Conservation (phyloP, 2,329 filamentous ascomycete species). For the Coniella lustricola region DNA sequence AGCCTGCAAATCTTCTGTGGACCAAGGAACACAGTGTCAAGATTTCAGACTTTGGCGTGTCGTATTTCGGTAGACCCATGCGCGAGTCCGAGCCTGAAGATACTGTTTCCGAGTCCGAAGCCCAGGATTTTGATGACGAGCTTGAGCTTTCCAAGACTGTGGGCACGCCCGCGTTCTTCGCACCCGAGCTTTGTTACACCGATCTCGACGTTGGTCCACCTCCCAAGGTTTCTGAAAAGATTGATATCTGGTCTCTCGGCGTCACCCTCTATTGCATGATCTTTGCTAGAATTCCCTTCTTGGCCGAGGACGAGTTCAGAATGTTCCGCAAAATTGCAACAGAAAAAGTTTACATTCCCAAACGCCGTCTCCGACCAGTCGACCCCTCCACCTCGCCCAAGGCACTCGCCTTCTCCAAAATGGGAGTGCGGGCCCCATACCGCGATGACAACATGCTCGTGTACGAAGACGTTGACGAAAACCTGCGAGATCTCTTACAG, state of each 20-base stretch:
- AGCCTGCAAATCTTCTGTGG: conserved; percentile 84
- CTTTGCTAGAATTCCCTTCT: conserved; percentile 87
- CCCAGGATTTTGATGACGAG: conserved; percentile 82
- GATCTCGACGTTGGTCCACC: conserved; percentile 58
- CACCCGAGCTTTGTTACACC: conserved; percentile 90
- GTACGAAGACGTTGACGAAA: conserved; percentile 80
- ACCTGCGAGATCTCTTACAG: conserved; percentile 69
- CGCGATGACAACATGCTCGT: conserved; percentile 70
- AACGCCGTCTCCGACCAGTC: conserved; percentile 70
- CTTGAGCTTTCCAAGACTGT: conserved; percentile 97
- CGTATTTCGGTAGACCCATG: conserved; percentile 86
- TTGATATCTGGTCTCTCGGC: conserved; percentile 95
- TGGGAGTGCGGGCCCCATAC: conserved; percentile 58
- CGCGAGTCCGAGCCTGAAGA: conserved; percentile 75
- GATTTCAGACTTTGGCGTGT: conserved; percentile 98
- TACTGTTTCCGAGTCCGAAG: conserved; percentile 70
- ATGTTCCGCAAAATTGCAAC: conserved; percentile 90
- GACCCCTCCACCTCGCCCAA: conserved; percentile 52
- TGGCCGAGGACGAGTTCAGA: conserved; percentile 84
- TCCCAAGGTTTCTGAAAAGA: conserved; percentile 81
- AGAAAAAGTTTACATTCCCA: conserved; percentile 85
- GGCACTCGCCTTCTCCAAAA: conserved; percentile 47
- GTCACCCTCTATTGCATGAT: conserved; percentile 95
- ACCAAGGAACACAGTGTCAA: conserved; percentile 82
- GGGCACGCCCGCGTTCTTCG: conserved; percentile 94